These are phyloP conservation scores for Boehmeria nivea DNA, from an alignment of 306 rosid species.

Conservation along the genomic window DNA sequence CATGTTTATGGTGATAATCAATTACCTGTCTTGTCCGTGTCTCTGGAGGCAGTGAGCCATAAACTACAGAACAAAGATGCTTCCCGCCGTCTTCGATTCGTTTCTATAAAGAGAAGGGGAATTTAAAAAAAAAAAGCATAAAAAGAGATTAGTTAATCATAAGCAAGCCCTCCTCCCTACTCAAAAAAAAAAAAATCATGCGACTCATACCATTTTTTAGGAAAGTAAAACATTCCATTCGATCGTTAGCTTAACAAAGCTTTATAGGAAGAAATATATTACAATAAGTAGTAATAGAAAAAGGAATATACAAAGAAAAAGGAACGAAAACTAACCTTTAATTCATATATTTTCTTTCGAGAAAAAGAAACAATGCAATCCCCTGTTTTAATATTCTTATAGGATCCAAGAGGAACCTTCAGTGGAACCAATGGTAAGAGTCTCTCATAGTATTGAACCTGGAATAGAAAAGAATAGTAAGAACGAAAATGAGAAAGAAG, in stretches of 20 bases:
- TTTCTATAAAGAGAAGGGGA: conserved; percentile 41
- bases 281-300: not conserved
- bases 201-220: too few species aligned
- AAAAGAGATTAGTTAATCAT: conserved; percentile 5
- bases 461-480: conserved; percentile 16
- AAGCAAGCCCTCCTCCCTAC: not conserved
- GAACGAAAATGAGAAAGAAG: not conserved
- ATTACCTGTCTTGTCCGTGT: conserved; percentile 94
- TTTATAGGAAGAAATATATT: conserved; percentile 1
- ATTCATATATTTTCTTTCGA: conserved; percentile 50
- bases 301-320: not conserved
- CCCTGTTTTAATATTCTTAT: conserved; percentile 63
- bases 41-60: conserved; percentile 95
- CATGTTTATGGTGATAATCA: conserved; percentile 7
- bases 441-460: conserved; percentile 77
- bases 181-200: not conserved
- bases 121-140: not conserved
- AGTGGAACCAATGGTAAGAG: conserved; percentile 79
- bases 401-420: conserved; percentile 68
- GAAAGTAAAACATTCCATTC: not conserved
- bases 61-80: conserved; percentile 93
- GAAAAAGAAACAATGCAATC: conserved; percentile 91
- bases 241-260: not conserved
- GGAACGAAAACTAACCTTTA: conserved; percentile 53
- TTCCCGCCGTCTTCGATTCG: conserved; percentile 53